Conservation (phyloP, 2,329 filamentous ascomycete species). For the Ciborinia camelliae region DNA sequence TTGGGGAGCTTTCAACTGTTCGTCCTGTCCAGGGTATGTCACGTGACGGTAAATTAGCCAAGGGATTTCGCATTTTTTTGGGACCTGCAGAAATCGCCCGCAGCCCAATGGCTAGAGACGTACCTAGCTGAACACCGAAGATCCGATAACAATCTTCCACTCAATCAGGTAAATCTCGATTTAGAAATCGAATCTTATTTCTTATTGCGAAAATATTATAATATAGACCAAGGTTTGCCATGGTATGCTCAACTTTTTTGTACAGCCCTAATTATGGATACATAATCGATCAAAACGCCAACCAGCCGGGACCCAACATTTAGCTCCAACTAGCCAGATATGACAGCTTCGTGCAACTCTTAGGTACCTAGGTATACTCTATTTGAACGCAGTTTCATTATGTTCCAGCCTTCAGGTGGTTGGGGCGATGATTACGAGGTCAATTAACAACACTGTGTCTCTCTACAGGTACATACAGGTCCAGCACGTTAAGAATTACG, state of each 20-base stretch:
- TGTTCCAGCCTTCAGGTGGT: neutral
- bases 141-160: neutral
- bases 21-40: neutral
- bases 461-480: neutral
- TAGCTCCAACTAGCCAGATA: neutral
- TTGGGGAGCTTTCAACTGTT: neutral
- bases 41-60: neutral
- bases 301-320: neutral
- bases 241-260: neutral
- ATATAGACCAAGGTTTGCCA: too few species aligned
- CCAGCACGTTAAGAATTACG: neutral
- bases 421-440: neutral
- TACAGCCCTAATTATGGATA: conserved; percentile 1
- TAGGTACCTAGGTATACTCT: too few species aligned
- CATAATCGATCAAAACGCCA: neutral
- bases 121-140: neutral
- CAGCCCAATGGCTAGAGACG: neutral
- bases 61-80: neutral
- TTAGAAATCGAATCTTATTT: neutral
- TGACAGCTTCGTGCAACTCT: neutral
- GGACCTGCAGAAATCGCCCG: neutral
- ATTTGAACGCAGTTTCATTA: neutral
- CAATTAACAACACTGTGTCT: neutral
- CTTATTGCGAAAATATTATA: neutral
- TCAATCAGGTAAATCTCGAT: too few species aligned